These are phyloP conservation scores for Trapa bicornis DNA, from an alignment of 345 rosid species.

Conservation along the genomic window DNA sequence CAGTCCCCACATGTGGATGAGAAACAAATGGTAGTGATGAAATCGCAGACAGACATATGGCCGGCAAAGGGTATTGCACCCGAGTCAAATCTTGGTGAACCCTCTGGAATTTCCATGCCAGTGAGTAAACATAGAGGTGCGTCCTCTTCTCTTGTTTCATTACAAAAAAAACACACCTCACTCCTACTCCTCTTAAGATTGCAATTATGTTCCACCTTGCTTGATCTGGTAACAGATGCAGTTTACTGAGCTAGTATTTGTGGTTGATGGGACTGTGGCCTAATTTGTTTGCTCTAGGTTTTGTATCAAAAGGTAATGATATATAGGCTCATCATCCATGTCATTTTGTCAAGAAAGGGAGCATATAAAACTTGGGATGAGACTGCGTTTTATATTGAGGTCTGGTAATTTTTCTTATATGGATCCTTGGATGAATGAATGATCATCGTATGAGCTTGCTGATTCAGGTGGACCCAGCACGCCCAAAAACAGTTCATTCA, in stretches of 20 bases:
- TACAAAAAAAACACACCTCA: not conserved
- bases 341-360: not conserved
- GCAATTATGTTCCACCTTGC: not conserved
- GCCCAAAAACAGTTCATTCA: conserved; percentile 19
- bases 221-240: not conserved
- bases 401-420: not conserved
- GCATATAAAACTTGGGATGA: not conserved
- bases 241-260: not conserved
- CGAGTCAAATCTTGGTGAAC: conserved; percentile 30
- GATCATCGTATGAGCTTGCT: conserved; percentile 9
- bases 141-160: not conserved
- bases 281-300: not conserved
- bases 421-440: not conserved
- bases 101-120: conserved; percentile 22
- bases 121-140: conserved; percentile 51
- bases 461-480: conserved; percentile 35
- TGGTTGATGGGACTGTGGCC: not conserved
- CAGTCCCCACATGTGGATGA: conserved; percentile 20
- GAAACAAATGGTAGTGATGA: conserved; percentile 24
- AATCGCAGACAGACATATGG: conserved; percentile 24
- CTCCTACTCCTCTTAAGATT: not conserved
- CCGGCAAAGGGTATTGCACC: conserved; percentile 27
- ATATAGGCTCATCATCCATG: too few species aligned
- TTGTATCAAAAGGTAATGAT: not conserved
- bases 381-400: not conserved